These are phyloP conservation scores for Cynanchum wilfordii DNA, from an alignment of 257 asterid genomes.

Conservation along the genomic window DNA sequence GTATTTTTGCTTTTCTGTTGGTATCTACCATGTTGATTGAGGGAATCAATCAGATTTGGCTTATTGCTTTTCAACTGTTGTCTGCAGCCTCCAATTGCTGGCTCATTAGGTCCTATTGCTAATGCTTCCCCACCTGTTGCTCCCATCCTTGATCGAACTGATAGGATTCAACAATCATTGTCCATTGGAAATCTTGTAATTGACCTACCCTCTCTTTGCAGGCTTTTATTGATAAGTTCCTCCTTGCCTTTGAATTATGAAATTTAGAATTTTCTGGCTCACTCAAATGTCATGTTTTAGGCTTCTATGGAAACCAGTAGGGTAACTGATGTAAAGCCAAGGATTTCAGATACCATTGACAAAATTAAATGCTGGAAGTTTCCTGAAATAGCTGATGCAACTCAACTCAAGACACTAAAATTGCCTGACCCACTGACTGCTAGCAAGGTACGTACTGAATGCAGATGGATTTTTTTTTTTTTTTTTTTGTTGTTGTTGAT, in stretches of 20 bases:
- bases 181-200: conserved; percentile 80
- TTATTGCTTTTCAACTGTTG: conserved; percentile 6
- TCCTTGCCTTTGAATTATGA: background rate
- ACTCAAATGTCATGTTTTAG: conserved; percentile 29
- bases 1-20: conserved; percentile 28
- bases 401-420: conserved; percentile 75
- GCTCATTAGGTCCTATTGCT: conserved; percentile 64
- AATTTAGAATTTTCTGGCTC: background rate
- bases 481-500: too few species aligned
- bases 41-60: background rate
- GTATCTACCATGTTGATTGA: background rate
- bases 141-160: conserved; percentile 67
- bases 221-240: background rate
- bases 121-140: conserved; percentile 53
- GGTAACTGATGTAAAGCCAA: conserved; percentile 79
- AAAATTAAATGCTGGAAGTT: conserved; percentile 78
- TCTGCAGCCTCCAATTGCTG: conserved; percentile 65
- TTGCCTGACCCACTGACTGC: conserved; percentile 83
- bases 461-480: background rate
- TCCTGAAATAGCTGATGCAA: conserved; percentile 75
- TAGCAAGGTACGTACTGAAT: conserved; percentile 51
- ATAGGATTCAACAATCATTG: conserved; percentile 74
- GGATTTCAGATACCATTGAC: conserved; percentile 59
- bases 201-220: background rate
- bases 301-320: conserved; percentile 77